These are phyloP conservation scores for Leccinum fibrillosum DNA, from an alignment of 768 basidiomycete species.

Conservation along the genomic window DNA sequence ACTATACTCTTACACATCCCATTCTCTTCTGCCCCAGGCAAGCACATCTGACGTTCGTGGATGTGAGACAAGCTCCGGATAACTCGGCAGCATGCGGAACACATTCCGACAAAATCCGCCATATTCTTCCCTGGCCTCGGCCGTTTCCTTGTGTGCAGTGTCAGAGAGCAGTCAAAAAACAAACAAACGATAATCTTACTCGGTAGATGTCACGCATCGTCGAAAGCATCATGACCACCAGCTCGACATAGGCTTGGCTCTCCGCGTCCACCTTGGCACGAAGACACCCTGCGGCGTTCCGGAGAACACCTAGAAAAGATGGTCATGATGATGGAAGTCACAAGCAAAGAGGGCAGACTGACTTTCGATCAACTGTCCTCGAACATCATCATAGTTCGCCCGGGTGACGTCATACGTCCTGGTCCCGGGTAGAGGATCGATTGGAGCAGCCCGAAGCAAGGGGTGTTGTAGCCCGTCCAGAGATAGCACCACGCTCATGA, in stretches of 20 bases:
- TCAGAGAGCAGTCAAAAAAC: conserved; percentile 4
- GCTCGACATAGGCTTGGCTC: conserved; percentile 39
- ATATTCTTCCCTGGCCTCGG: conserved; percentile 29
- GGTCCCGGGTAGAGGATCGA: conserved; percentile 17
- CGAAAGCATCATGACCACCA: conserved; percentile 45
- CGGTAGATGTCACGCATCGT: conserved; percentile 47
- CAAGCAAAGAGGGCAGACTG: conserved; percentile 15
- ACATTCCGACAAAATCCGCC: conserved; percentile 34
- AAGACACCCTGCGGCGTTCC: conserved; percentile 40
- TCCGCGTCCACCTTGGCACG: conserved; percentile 28
- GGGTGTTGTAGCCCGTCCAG: conserved; percentile 57
- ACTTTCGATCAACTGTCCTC: conserved; percentile 39
- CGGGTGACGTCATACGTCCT: conserved; percentile 31
- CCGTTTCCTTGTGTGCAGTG: conserved; percentile 4
- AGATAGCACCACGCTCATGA: conserved; percentile 51
- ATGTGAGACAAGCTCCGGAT: conserved; percentile 32
- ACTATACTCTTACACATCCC: conserved; percentile 1
- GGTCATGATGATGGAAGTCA: conserved; percentile 9
- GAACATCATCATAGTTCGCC: conserved; percentile 31
- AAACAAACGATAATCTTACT: conserved; percentile 31
- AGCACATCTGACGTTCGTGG: conserved; percentile 32
- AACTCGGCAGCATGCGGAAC: conserved; percentile 25
- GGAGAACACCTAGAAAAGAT: conserved; percentile 41
- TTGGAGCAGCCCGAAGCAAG: conserved; percentile 38
- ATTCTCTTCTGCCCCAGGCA: conserved; percentile 27